Percentiles rank a stretch among this genome's conserved stretches.
These are phyloP conservation scores for Madurella mycetomatis DNA, from an alignment of 2,329 filamentous ascomycete species.

Conservation along the genomic window DNA sequence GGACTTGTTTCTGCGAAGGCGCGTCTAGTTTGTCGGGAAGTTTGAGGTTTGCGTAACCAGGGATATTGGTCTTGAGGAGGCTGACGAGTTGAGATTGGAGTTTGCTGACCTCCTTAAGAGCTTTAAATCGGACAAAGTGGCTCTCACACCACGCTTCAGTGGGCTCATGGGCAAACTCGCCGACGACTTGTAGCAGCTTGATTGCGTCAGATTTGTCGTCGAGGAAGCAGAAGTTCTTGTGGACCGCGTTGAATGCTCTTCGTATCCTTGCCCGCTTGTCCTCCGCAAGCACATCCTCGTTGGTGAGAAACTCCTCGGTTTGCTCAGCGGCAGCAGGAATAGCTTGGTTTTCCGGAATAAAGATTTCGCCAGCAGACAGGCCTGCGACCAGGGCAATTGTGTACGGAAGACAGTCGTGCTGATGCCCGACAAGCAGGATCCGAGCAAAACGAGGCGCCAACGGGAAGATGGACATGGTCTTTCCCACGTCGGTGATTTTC, in stretches of 20 bases:
- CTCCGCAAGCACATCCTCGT: conserved; percentile 67
- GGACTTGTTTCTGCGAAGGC: conserved; percentile 64
- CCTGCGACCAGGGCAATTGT: conserved; percentile 85
- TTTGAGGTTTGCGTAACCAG: conserved; percentile 55
- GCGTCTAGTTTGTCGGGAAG: conserved; percentile 54
- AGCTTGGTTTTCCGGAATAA: conserved; percentile 75
- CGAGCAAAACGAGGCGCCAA: conserved; percentile 86
- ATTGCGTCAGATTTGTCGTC: conserved; percentile 84
- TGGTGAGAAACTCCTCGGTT: conserved; percentile 51
- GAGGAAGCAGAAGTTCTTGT: conserved; percentile 72
- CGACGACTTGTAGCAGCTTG: conserved; percentile 83
- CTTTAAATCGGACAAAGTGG: conserved; percentile 84
- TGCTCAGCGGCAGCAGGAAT: conserved; percentile 52
- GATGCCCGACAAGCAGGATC: conserved; percentile 83
- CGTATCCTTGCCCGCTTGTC: conserved; percentile 62
- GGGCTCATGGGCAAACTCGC: conserved; percentile 74
- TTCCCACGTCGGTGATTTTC: conserved; percentile 73
- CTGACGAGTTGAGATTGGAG: conserved; percentile 78
- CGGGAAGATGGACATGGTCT: conserved; percentile 82
- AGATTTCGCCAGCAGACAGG: conserved; percentile 82
- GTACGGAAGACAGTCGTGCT: conserved; percentile 77
- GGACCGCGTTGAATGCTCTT: conserved; percentile 62
- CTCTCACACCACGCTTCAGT: conserved; percentile 70
- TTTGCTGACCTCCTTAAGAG: conserved; percentile 78
- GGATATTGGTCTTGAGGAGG: conserved; percentile 71